Percentiles rank a stretch among this genome's conserved stretches.
phyloP scores from a whole-genome alignment of 495 filamentous ascomycete species.

The Penicillium lagena region DNA sequence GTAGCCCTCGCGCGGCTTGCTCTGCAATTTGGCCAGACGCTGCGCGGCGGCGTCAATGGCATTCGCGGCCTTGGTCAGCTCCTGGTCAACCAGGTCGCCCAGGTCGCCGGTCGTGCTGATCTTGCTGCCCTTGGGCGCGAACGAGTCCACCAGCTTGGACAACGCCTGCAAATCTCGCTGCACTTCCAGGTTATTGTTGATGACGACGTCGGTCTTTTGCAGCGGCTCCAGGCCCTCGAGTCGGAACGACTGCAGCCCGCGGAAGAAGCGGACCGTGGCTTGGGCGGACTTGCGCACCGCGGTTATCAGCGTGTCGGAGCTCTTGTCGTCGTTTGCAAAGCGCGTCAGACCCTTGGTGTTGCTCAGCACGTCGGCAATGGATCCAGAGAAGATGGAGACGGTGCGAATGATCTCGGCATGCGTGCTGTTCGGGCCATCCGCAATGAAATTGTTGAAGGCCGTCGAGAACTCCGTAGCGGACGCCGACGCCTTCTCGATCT shows the following conservation, averaged over 20 bases:
- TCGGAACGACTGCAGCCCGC: conserved; percentile 86
- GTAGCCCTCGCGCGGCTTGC: conserved; percentile 88
- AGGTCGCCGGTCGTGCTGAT: conserved; percentile 77
- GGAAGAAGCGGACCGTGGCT: conserved; percentile 92
- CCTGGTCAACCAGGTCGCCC: conserved; percentile 87
- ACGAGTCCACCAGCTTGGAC: conserved; percentile 85
- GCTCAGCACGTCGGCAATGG: conserved; percentile 87
- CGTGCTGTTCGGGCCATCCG: conserved; percentile 88
- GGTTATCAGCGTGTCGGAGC: conserved; percentile 73
- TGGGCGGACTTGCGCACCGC: conserved; percentile 79
- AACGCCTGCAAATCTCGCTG: conserved; percentile 84
- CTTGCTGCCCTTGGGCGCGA: conserved; percentile 78
- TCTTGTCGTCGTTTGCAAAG: conserved; percentile 93
- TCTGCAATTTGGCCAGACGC: conserved; percentile 81
- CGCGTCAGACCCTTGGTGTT: conserved; percentile 94
- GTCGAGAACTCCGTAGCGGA: conserved; percentile 95
- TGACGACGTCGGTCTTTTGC: conserved; percentile 89
- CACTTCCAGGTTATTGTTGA: conserved; percentile 94
- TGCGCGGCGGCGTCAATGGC: conserved; percentile 90
- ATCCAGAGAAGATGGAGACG: conserved; percentile 79
- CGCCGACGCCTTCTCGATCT: conserved; percentile 93
- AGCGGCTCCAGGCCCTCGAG: conserved; percentile 79
- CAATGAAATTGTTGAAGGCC: conserved; percentile 95
- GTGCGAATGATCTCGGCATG: conserved; percentile 91
- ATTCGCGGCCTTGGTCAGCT: conserved; percentile 88